A percentile compares a stretch with the other conserved stretches of the same genome.
Conservation (phyloP, 768 basidiomycete genomes). For the Plicaturopsis crispa region DNA sequence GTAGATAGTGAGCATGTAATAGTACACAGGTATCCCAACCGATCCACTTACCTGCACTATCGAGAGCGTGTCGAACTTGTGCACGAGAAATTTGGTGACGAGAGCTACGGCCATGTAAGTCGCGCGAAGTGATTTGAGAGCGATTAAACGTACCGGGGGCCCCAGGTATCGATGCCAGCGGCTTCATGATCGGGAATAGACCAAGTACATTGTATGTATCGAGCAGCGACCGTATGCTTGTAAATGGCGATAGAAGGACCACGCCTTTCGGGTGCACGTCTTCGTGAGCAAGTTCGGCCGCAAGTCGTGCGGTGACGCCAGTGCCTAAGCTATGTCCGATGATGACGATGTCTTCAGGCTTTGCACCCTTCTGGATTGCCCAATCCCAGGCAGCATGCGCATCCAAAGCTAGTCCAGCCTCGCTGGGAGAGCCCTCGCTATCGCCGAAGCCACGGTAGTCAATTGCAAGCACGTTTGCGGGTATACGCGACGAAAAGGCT, state of each 20-base stretch:
- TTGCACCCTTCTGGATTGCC: constrained; percentile 53
- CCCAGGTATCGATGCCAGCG: constrained; percentile 55
- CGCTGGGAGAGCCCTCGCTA: constrained; percentile 71
- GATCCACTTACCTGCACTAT: constrained; percentile 44
- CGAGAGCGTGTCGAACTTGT: constrained; percentile 57
- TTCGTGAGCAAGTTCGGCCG: constrained; percentile 39
- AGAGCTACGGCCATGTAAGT: constrained; percentile 29
- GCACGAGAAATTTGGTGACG: constrained; percentile 42
- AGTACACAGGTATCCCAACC: constrained; percentile 1
- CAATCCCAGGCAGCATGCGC: constrained; percentile 79
- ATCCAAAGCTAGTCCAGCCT: constrained; percentile 65
- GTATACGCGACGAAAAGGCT: constrained; percentile 55
- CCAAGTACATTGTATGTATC: constrained; percentile 64
- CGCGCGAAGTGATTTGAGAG: neutral
- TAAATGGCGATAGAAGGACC: constrained; percentile 51
- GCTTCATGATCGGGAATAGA: constrained; percentile 63
- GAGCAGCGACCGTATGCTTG: constrained; percentile 49
- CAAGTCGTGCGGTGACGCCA: constrained; percentile 53
- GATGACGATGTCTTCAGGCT: constrained; percentile 54
- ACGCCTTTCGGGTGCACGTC: constrained; percentile 34
- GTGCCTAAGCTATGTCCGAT: constrained; percentile 90
- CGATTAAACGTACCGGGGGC: constrained; percentile 45
- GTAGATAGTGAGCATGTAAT: constrained; percentile 1
- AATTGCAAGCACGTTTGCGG: constrained; percentile 72
- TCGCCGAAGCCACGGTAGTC: constrained; percentile 95